phyloP scores from a whole-genome alignment of 2,329 filamentous ascomycete species.

The Colletotrichum sp. region DNA sequence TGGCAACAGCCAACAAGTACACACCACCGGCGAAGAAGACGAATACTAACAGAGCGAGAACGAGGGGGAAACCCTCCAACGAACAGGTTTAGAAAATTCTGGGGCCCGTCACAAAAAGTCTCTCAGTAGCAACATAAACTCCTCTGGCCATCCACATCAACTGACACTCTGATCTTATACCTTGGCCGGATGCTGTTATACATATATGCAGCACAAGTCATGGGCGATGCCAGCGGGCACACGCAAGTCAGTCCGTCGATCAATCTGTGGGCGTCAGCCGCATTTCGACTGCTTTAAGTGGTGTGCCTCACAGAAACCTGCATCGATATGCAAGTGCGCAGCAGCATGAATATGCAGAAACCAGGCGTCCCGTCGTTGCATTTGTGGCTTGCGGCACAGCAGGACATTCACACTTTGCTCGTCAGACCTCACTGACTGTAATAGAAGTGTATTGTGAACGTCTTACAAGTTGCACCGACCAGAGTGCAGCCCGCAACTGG shows the following conservation, averaged over 20 bases:
- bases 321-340: not conserved
- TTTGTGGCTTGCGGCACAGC: not conserved
- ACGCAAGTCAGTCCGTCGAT: not conserved
- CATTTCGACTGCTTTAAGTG: not conserved
- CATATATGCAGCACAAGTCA: not conserved
- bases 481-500: not conserved
- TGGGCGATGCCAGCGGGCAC: not conserved
- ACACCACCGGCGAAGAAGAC: not conserved
- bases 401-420: not conserved
- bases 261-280: not conserved
- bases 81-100: not conserved
- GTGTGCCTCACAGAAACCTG: not conserved
- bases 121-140: not conserved
- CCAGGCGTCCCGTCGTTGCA: not conserved
- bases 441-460: not conserved
- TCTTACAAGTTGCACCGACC: not conserved
- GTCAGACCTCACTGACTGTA: not conserved
- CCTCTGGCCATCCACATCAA: not conserved
- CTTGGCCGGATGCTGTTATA: not conserved
- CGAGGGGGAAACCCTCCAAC: not conserved
- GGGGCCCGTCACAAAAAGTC: not conserved
- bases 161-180: not conserved
- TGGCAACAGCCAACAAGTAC: not conserved
- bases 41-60: not conserved
- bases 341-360: constrained; percentile 13